These are phyloP conservation scores for Lipomyces anomalus DNA, from an alignment of 805 yeast species.

Conservation along the genomic window DNA sequence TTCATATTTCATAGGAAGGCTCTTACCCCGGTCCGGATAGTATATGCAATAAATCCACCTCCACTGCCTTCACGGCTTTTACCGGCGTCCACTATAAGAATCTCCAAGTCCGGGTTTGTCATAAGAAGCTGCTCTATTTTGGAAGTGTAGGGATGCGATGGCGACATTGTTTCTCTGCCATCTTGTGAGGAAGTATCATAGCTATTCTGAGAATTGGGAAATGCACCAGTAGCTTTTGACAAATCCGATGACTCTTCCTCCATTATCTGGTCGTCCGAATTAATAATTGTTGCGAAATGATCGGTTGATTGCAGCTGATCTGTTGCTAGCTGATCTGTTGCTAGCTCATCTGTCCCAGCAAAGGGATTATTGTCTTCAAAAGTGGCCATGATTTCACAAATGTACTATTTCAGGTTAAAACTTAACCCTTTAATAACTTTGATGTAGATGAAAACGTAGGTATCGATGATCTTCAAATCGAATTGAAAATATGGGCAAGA, in stretches of 20 bases:
- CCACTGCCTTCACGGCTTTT: conserved; percentile 76
- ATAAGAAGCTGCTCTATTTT: conserved; percentile 33
- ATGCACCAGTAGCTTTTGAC: conserved; percentile 7
- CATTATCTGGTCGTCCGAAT: too few relatives aligned
- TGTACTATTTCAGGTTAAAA: too few relatives aligned
- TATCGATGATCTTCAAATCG: too few relatives aligned
- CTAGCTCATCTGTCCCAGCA: conserved; percentile 30
- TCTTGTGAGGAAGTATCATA: conserved; percentile 18
- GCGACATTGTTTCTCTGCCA: conserved; percentile 3
- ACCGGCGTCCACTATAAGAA: conserved; percentile 70
- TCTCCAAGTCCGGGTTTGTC: conserved; percentile 31
- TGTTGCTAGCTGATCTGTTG: conserved; percentile 3
- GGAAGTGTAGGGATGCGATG: conserved; percentile 22
- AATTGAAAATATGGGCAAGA: too few relatives aligned
- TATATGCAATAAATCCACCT: conserved; percentile 75
- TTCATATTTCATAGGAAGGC: not conserved
- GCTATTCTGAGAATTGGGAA: conserved; percentile 21
- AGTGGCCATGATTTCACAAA: conserved; percentile 25
- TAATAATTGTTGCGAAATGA: conserved; percentile 18
- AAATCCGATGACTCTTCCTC: too few relatives aligned
- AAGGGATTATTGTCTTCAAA: conserved; percentile 44
- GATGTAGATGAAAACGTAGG: too few relatives aligned
- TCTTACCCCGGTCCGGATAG: conserved; percentile 54
- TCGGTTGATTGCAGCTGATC: conserved; percentile 18
- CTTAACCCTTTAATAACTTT: too few relatives aligned